phyloP scores from a whole-genome alignment of 2,329 filamentous ascomycete genomes.

The Ceratocystis destructans region DNA sequence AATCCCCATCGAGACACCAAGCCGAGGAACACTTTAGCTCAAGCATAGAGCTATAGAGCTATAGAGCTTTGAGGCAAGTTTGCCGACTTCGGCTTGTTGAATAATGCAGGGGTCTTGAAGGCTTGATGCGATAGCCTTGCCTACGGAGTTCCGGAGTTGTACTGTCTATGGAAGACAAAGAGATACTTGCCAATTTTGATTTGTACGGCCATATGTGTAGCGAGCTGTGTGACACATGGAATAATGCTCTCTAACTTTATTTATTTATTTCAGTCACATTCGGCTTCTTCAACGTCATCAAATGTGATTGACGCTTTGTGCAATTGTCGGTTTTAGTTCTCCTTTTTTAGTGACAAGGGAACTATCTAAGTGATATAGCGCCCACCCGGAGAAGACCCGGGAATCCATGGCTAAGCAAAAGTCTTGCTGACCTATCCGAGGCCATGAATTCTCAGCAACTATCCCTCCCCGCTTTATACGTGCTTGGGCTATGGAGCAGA shows the following conservation, averaged over 20 bases:
- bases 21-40: too few relatives aligned
- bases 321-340: neutral
- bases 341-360: neutral
- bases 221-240: neutral
- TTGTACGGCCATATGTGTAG: too few relatives aligned
- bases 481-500: neutral
- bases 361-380: neutral
- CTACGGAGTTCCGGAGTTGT: too few relatives aligned
- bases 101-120: too few relatives aligned
- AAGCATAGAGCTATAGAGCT: too few relatives aligned
- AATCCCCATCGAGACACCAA: too few relatives aligned
- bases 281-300: neutral
- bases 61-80: too few relatives aligned
- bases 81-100: too few relatives aligned
- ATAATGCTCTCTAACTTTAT: neutral
- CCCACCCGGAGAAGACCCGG: constrained; percentile 18
- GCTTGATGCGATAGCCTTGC: too few relatives aligned
- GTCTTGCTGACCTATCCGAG: constrained; percentile 15
- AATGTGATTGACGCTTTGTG: neutral
- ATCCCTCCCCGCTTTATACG: constrained; percentile 4
- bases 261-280: too few relatives aligned
- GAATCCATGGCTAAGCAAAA: constrained; percentile 13
- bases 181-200: too few relatives aligned
- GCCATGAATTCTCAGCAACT: constrained; percentile 18
- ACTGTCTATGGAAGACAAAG: too few relatives aligned